Conservation (phyloP, 2,329 filamentous ascomycete genomes). For the Ceratocystis destructans region DNA sequence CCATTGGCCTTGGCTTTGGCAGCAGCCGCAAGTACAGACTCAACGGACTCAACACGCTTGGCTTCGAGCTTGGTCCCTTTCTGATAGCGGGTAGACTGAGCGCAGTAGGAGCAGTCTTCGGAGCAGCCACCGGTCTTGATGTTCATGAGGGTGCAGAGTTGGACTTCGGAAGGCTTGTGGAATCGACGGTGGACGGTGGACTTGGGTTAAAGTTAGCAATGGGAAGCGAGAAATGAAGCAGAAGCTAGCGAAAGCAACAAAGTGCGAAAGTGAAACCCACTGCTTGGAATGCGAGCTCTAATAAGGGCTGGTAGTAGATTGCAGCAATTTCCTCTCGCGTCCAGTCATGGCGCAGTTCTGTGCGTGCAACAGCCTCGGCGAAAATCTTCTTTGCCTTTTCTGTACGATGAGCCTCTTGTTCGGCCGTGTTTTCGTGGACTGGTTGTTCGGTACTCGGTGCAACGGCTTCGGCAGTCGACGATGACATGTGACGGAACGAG, state of each 20-base stretch:
- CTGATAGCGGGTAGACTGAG: conserved; percentile 69
- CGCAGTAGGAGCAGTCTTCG: conserved; percentile 88
- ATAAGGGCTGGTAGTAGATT: conserved; percentile 69
- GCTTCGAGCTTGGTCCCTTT: conserved; percentile 67
- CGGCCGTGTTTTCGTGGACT: not conserved
- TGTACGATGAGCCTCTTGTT: not conserved
- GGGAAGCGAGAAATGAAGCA: not conserved
- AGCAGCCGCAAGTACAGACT: conserved; percentile 67
- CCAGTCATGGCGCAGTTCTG: conserved; percentile 57
- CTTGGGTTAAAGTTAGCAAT: conserved; percentile 30
- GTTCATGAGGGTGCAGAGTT: conserved; percentile 92
- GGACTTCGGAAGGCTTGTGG: conserved; percentile 69
- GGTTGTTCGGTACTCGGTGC: not conserved
- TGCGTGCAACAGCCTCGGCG: conserved; percentile 44
- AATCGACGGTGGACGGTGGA: conserved; percentile 68
- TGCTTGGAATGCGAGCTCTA: conserved; percentile 63
- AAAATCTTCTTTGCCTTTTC: conserved; percentile 25
- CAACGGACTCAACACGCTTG: conserved; percentile 64
- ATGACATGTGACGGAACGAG: not conserved
- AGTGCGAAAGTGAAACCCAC: conserved; percentile 33
- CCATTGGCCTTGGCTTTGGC: conserved; percentile 67
- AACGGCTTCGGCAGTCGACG: conserved; percentile 6
- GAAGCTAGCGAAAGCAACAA: not conserved
- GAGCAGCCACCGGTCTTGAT: conserved; percentile 90
- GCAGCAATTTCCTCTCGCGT: conserved; percentile 66